Conservation (phyloP, 2,329 filamentous ascomycete genomes). For the Paracamarosporium sp. region DNA sequence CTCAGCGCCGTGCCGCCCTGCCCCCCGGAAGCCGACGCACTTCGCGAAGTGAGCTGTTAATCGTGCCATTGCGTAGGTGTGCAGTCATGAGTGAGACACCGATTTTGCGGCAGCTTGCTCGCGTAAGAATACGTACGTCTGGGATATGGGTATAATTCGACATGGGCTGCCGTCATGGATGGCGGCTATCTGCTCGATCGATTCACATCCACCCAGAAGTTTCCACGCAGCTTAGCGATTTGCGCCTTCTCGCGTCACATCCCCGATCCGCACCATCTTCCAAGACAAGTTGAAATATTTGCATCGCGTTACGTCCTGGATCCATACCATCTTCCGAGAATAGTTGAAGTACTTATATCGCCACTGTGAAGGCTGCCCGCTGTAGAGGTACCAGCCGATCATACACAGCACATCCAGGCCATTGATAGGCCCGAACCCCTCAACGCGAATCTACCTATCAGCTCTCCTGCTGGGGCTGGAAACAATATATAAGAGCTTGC, state of each 20-base stretch:
- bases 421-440: conserved; percentile 2
- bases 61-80: neutral
- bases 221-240: neutral
- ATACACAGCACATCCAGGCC: neutral
- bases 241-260: neutral
- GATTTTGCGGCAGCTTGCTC: neutral
- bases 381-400: neutral
- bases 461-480: neutral
- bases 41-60: neutral
- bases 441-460: neutral
- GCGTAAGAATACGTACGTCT: neutral
- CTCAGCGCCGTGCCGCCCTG: neutral
- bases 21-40: neutral
- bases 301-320: neutral
- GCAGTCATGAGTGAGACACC: neutral
- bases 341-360: neutral
- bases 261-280: neutral
- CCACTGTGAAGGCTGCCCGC: neutral
- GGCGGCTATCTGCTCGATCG: neutral
- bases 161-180: neutral
- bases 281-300: neutral
- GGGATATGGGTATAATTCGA: neutral
- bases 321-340: neutral
- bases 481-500: neutral
- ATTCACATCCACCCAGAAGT: neutral